A percentile compares a stretch with the other conserved stretches of the same genome.
Evolutionary conservation across 805 yeast genomes (phyloP).

Genomic region (Ogataea wickerhamii): DNA sequence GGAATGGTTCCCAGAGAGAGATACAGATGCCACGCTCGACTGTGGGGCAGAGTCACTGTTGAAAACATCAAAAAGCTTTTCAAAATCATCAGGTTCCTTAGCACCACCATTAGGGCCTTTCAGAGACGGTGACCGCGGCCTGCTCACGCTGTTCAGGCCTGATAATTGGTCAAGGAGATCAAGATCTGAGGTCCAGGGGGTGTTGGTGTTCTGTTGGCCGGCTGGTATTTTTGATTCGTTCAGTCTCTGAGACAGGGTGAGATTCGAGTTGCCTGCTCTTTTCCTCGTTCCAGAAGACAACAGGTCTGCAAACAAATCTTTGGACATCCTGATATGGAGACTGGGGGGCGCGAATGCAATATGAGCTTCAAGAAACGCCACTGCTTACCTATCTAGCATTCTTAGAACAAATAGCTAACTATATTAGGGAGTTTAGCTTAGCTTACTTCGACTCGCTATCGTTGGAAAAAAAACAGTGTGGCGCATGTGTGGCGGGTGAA

Average conservation of each 20-base stretch:
- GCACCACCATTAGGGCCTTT: neutral
- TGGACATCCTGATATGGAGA: no score
- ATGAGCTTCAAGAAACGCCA: no score
- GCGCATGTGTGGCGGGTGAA: no score
- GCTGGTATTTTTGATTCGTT: slow-evolving; percentile 12
- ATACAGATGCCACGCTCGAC: neutral
- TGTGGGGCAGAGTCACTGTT: slow-evolving; percentile 2
- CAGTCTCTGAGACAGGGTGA: slow-evolving; percentile 36
- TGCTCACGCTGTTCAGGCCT: slow-evolving; percentile 7
- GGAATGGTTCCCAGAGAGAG: neutral
- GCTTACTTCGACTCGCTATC: no score
- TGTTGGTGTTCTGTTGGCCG: slow-evolving; percentile 8
- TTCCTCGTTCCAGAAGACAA: slow-evolving; percentile 29
- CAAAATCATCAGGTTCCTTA: slow-evolving; percentile 16
- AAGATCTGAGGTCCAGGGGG: slow-evolving; percentile 33
- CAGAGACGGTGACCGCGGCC: slow-evolving; percentile 2
- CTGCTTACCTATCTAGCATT: no score
- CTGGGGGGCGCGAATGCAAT: no score
- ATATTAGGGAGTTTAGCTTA: no score
- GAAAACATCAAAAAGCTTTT: slow-evolving; percentile 21
- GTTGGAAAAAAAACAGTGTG: no score
- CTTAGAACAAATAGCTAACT: no score
- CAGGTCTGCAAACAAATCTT: slow-evolving; percentile 44
- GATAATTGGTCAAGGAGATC: slow-evolving; percentile 34
- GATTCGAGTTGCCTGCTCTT: slow-evolving; percentile 24